Evolutionary conservation across 2,329 filamentous ascomycete genomes (phyloP), one percentile per base, ranked within the genome.

Genomic region (Claviceps sorghi): DNA sequence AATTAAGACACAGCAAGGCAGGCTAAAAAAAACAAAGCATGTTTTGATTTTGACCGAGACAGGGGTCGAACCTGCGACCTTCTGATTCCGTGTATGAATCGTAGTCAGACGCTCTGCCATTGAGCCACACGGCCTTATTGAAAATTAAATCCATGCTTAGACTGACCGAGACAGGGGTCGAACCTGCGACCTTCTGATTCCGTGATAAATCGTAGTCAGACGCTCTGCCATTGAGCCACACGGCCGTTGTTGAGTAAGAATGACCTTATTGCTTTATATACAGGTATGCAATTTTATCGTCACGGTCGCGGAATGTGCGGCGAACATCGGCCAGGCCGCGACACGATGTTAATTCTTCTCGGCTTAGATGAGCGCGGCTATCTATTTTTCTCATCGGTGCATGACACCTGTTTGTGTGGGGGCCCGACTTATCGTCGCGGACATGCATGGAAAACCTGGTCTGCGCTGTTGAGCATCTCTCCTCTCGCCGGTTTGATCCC

Each of bases 41-140:
- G 17, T 15, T 5, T 13, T 19, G 9, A 44, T 19, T 2, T 22
- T 59, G 58, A 58, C 56, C 57, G 53, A 56, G 53, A 55, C 57
- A 58, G 58, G 58, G 57, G 53, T 59, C 58, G 58, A 58, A 59
- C 57, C 58, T 58, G 57, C 57, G 58, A 58, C 56, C 58, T 60
- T 57, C 55, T 58, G 56, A 58, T 55, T n/a, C 26, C 26, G 26
- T 26, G 5, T 26, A 26, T 26, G 26, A 26, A 26, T 26, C 65
- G 67, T 69, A 69, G 67, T 70, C 67, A 69, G 65, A 69, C 67
- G 67, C 66, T 66, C 68, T 70, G 66, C 61, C 67, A 69, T 67
- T 67, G 63, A 64, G 63, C 64, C 64, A 69, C 57, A 64, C 58
- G 57, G 58, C 58, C 65, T 2, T 1, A 17, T 9, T 9, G n/a